A percentile compares a stretch with the other conserved stretches of the same genome.
These are phyloP conservation scores for Pythium rishiriense DNA, from an alignment of 352 stramenopile genomes.

Conservation along the genomic window DNA sequence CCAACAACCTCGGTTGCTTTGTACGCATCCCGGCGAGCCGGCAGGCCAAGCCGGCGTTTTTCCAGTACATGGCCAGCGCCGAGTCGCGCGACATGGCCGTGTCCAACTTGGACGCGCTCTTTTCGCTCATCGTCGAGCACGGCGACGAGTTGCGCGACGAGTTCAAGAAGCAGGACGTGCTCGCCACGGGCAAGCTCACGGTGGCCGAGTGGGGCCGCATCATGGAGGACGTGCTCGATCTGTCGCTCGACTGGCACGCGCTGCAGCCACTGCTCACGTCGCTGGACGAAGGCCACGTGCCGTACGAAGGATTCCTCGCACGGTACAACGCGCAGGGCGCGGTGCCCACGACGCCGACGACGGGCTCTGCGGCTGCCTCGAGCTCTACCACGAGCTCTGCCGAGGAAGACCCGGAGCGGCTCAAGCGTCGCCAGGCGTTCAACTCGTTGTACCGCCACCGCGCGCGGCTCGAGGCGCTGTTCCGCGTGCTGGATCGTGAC, in stretches of 20 bases:
- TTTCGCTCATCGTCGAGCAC: constrained; percentile 83
- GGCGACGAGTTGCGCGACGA: constrained; percentile 57
- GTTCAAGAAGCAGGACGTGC: constrained; percentile 59
- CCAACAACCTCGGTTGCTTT: constrained; percentile 86
- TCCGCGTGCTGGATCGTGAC: constrained; percentile 77
- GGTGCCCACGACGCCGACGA: constrained; percentile 12
- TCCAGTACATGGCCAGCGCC: constrained; percentile 86
- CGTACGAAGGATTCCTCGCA: constrained; percentile 72
- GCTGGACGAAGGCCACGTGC: constrained; percentile 67
- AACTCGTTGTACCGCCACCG: constrained; percentile 85
- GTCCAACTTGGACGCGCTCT: constrained; percentile 83
- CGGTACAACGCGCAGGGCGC: constrained; percentile 71
- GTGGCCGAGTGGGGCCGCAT: constrained; percentile 57
- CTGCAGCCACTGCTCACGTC: constrained; percentile 77
- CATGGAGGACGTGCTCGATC: constrained; percentile 79
- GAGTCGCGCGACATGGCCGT: constrained; percentile 80
- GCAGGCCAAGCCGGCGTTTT: constrained; percentile 80
- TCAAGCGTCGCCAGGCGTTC: constrained; percentile 67
- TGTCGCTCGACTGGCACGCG: constrained; percentile 77
- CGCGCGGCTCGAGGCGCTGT: constrained; percentile 79
- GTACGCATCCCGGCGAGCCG: constrained; percentile 72
- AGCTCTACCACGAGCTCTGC: background rate
- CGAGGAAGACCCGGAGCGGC: constrained; percentile 39
- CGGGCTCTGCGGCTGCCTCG: background rate
- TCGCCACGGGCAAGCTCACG: constrained; percentile 42